These are phyloP conservation scores for Tulasnella sp. DNA, from an alignment of 768 basidiomycete genomes.

Conservation along the genomic window DNA sequence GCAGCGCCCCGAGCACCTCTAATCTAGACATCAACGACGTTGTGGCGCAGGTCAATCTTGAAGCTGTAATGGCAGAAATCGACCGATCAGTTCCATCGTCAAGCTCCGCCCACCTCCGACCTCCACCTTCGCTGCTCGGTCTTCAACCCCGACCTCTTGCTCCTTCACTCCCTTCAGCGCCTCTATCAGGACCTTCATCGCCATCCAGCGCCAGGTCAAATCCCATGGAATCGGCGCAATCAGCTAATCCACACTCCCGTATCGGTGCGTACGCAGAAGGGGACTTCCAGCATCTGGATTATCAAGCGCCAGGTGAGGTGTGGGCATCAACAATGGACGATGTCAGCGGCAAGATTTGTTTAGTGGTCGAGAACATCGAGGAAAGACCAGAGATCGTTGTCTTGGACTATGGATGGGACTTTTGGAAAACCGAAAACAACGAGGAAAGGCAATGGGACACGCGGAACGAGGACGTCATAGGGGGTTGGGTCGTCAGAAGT, in stretches of 20 bases:
- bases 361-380: constrained; percentile 20
- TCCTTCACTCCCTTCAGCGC: not conserved
- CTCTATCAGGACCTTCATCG: constrained; percentile 11
- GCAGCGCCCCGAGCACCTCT: not conserved
- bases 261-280: constrained; percentile 19
- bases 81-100: not conserved
- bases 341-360: constrained; percentile 26
- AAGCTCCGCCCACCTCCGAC: constrained; percentile 34
- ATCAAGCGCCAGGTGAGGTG: constrained; percentile 13
- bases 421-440: constrained; percentile 8
- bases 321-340: constrained; percentile 23
- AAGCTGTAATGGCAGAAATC: not conserved
- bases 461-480: not conserved
- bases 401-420: constrained; percentile 27
- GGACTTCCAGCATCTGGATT: constrained; percentile 23
- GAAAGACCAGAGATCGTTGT: constrained; percentile 22
- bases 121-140: not conserved
- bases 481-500: not conserved
- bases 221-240: not conserved
- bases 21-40: not conserved
- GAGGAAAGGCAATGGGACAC: constrained; percentile 7
- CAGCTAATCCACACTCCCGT: constrained; percentile 4
- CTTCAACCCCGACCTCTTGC: not conserved
- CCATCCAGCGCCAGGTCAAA: not conserved
- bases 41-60: not conserved